Conservation (phyloP, 169 alveolate genomes). For the Eimeria brunetti region DNA sequence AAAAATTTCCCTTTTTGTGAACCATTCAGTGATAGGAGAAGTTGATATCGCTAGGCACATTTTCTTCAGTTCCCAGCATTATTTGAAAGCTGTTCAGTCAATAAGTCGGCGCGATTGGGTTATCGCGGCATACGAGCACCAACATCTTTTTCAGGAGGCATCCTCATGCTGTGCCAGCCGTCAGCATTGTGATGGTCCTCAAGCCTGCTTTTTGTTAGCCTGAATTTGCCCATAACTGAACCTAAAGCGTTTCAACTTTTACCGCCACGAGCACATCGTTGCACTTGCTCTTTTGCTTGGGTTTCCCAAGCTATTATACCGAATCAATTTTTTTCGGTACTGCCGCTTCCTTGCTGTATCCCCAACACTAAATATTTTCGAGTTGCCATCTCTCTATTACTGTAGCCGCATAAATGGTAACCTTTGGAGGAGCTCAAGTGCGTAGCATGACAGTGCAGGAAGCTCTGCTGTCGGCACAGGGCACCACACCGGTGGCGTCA, state of each 20-base stretch:
- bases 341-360: not conserved
- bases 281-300: not conserved
- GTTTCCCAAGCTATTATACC: not conserved
- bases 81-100: not conserved
- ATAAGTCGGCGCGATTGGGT: not conserved
- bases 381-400: not conserved
- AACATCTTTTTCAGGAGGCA: not conserved
- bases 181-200: constrained; percentile 12
- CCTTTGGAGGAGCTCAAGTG: not conserved
- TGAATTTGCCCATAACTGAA: not conserved
- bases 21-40: not conserved
- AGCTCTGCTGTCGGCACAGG: not conserved
- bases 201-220: not conserved
- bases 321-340: not conserved
- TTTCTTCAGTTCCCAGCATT: not conserved
- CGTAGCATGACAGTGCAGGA: not conserved
- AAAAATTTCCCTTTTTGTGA: not conserved
- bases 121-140: not conserved
- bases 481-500: not conserved
- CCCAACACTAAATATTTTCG: not conserved
- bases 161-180: constrained; percentile 16
- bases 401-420: not conserved
- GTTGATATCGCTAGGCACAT: not conserved
- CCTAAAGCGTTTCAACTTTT: not conserved
- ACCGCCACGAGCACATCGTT: constrained; percentile 11